Evolutionary conservation across 352 stramenopile genomes (phyloP), one percentile per base, ranked within the genome.

Genomic region (Pythium rhizo-oryzae): DNA sequence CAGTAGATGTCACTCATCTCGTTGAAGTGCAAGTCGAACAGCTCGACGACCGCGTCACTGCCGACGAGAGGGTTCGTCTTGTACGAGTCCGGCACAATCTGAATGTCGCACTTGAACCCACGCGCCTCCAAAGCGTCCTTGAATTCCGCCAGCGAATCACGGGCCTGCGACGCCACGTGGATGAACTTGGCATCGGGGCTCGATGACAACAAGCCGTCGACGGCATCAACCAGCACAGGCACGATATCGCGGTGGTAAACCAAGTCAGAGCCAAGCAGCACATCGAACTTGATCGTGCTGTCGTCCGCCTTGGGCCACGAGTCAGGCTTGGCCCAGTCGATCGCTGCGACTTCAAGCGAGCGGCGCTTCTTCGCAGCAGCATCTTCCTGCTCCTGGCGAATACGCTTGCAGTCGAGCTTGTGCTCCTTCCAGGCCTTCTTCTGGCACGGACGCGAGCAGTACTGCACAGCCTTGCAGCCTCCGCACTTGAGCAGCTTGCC

Each of bases 1-100:
- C 85, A 93, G 75, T 96, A 96, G 68, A 87, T 80, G 70, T 96
- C 88, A 68, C 80, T 91, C 89, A 96, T 94, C 67, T 96, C 89
- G 78, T 94, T 94, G 72, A 96, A 96, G 66, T 96, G 89, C 59
- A 96, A 67, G 65, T 87, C 72, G 52, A 96, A 96, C 30, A 96
- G 70, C 71, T 93, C 84, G 21, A 87, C 72, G 1, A 77, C 74
- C 1, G 81, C 79, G 24, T 91, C 82, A 39, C 84, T 78, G 55
- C 82, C 80, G 4, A 94, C 85, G 15, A 96, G 65, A 25, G 89
- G 89, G 60, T 96, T 96, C n/a, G 64, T 74, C 72, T 96, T 95
- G 79, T 93, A 95, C 21, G 78, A 71, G 49, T 96, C 87, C 12
- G 84, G 84, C 12, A 94, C 84, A 65, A 91, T 75, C 39, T 91